Percentiles rank a stretch among this genome's conserved stretches.
These are phyloP conservation scores for Aspergillus sp. DNA, from an alignment of 2,329 filamentous ascomycete species.

Conservation along the genomic window DNA sequence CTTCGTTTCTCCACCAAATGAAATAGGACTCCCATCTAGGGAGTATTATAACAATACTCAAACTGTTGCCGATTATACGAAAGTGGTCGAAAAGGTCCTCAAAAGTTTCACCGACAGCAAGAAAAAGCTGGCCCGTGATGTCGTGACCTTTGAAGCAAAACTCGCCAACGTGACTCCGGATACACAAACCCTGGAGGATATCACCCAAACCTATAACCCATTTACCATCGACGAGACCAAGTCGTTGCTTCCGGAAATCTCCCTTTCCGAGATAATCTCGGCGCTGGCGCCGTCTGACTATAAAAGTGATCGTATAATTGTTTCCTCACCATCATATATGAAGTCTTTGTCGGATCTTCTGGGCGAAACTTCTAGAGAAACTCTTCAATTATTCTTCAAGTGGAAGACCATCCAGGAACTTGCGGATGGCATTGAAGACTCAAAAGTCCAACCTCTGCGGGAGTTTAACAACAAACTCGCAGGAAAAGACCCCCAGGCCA, in stretches of 20 bases:
- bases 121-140: constrained; percentile 29
- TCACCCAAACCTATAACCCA: constrained; percentile 65
- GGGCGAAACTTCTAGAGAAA: constrained; percentile 48
- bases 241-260: constrained; percentile 53
- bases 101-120: constrained; percentile 32
- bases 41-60: constrained; percentile 56
- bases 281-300: constrained; percentile 49
- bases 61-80: constrained; percentile 49
- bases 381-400: constrained; percentile 58
- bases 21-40: constrained; percentile 58
- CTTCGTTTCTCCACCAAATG: constrained; percentile 40
- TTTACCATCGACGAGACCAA: constrained; percentile 53
- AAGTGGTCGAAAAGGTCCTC: constrained; percentile 39
- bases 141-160: constrained; percentile 57
- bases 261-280: constrained; percentile 49
- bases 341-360: constrained; percentile 55
- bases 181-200: constrained; percentile 55
- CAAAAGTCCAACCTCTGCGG: constrained; percentile 55
- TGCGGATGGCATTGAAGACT: constrained; percentile 52
- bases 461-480: constrained; percentile 58
- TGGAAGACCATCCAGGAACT: constrained; percentile 60
- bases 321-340: constrained; percentile 58
- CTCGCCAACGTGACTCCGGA: constrained; percentile 57
- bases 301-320: constrained; percentile 51
- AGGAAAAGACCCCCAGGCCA: constrained; percentile 59